Conservation (phyloP, 2,329 filamentous ascomycete genomes). For the Metarhizium guizhouense region DNA sequence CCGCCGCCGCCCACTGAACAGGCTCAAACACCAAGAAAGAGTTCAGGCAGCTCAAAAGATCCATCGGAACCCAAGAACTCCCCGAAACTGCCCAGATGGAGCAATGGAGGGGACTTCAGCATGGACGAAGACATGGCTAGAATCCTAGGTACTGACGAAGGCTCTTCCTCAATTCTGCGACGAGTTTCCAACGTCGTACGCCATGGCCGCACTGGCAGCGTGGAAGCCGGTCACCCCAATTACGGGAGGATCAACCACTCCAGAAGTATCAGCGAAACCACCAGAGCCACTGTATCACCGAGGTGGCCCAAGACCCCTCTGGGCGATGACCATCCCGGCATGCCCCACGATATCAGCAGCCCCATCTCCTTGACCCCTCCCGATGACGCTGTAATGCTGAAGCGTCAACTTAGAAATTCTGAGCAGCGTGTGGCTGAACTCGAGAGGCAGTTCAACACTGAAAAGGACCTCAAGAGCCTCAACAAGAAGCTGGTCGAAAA, state of each 20-base stretch:
- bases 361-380: constrained; percentile 55
- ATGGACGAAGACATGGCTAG: constrained; percentile 94
- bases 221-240: constrained; percentile 39
- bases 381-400: constrained; percentile 59
- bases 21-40: constrained; percentile 32
- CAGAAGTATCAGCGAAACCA: constrained; percentile 59
- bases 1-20: constrained; percentile 28
- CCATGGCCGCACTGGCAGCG: constrained; percentile 82
- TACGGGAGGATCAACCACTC: constrained; percentile 39
- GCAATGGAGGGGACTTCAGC: constrained; percentile 75
- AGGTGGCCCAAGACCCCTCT: constrained; percentile 64
- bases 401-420: constrained; percentile 69
- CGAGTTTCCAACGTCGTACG: constrained; percentile 89
- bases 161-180: constrained; percentile 70
- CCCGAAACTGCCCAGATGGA: constrained; percentile 64
- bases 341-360: constrained; percentile 55
- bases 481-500: constrained; percentile 88
- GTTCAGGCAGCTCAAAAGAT: constrained; percentile 36
- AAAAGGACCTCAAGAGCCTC: constrained; percentile 61
- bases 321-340: constrained; percentile 41
- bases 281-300: constrained; percentile 52
- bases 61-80: constrained; percentile 42
- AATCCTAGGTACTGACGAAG: constrained; percentile 71
- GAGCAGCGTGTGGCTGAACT: constrained; percentile 83
- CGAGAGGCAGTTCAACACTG: constrained; percentile 63